phyloP scores from a whole-genome alignment of 1,284 basidiomycete species.

The Rugosomyces carneus region DNA sequence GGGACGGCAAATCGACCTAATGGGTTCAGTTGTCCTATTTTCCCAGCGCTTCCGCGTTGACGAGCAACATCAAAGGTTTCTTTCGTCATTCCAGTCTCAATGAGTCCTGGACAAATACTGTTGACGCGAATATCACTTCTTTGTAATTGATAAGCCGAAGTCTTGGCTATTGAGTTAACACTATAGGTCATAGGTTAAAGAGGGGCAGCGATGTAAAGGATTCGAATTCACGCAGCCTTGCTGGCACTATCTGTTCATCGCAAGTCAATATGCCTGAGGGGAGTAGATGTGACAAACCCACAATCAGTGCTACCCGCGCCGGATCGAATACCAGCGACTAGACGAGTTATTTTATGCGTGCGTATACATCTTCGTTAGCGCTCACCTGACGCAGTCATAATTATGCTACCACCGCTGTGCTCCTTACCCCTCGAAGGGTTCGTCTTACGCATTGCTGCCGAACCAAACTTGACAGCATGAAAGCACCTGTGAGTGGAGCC shows the following conservation, averaged over 20 bases:
- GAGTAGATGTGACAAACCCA: constrained; percentile 30
- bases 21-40: constrained; percentile 86
- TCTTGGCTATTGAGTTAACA: constrained; percentile 84
- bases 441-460: constrained; percentile 70
- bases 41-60: constrained; percentile 61
- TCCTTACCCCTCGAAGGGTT: constrained; percentile 63
- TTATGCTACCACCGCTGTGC: constrained; percentile 74
- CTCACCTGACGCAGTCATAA: constrained; percentile 83
- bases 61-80: constrained; percentile 73
- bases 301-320: constrained; percentile 86
- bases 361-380: constrained; percentile 1
- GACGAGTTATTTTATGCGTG: constrained; percentile 5
- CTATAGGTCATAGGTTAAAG: constrained; percentile 29
- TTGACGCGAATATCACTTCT: constrained; percentile 85
- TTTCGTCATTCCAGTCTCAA: constrained; percentile 86
- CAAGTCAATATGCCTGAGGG: not conserved
- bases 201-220: not conserved
- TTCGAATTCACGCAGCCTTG: constrained; percentile 72
- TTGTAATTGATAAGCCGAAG: constrained; percentile 74
- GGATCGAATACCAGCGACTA: constrained; percentile 81
- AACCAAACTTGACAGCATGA: constrained; percentile 85
- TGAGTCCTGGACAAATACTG: constrained; percentile 85
- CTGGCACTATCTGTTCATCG: constrained; percentile 70
- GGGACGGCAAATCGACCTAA: constrained; percentile 74
- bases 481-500: constrained; percentile 58